Conservation (phyloP, 2,329 filamentous ascomycete genomes). For the Penicillium sp. region DNA sequence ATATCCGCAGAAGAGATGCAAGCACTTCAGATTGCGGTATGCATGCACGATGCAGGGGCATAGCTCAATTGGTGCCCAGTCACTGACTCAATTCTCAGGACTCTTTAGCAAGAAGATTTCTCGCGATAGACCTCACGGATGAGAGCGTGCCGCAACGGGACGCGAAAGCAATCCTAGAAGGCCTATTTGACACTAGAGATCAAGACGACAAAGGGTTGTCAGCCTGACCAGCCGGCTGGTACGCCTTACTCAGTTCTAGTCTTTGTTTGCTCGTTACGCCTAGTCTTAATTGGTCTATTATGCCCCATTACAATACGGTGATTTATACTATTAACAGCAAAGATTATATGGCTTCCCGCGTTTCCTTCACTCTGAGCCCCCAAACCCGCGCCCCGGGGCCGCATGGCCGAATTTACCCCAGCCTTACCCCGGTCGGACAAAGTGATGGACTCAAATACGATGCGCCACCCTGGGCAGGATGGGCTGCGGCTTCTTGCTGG, state of each 20-base stretch:
- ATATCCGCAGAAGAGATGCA: constrained; percentile 63
- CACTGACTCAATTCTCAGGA: constrained; percentile 14
- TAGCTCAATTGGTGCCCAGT: not conserved
- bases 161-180: constrained; percentile 11
- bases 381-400: not conserved
- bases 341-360: not conserved
- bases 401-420: constrained; percentile 5
- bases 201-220: not conserved
- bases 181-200: constrained; percentile 7
- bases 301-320: not conserved
- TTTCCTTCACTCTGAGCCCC: not conserved
- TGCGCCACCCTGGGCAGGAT: not conserved
- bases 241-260: not conserved
- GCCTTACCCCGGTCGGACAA: not conserved
- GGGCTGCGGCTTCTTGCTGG: constrained; percentile 1
- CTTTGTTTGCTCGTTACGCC: not conserved
- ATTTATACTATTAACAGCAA: constrained; percentile 12
- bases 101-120: constrained; percentile 17
- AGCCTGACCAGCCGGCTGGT: not conserved
- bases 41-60: constrained; percentile 13
- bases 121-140: constrained; percentile 14
- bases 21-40: constrained; percentile 68
- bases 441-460: not conserved
- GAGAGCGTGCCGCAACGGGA: not conserved
- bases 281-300: constrained; percentile 3